Conservation (phyloP, 805 yeast genomes). For the Kodamaea sagamina region DNA sequence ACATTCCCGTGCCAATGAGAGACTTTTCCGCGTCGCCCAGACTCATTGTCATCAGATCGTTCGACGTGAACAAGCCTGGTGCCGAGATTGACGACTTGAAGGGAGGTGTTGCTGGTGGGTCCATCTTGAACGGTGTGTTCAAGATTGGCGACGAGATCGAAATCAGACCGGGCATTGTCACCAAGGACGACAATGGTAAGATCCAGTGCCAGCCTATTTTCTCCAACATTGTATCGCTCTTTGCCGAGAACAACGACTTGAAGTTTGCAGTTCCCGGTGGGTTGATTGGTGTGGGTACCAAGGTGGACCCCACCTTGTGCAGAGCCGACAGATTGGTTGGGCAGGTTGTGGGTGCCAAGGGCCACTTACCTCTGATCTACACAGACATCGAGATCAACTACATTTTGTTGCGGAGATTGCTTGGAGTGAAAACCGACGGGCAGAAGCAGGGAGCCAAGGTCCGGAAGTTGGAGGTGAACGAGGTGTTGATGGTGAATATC, state of each 20-base stretch:
- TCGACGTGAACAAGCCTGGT: constrained; percentile 98
- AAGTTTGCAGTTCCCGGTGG: constrained; percentile 99
- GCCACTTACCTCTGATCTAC: constrained; percentile 92
- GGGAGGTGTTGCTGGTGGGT: constrained; percentile 99
- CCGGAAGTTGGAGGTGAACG: constrained; percentile 89
- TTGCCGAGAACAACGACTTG: constrained; percentile 96
- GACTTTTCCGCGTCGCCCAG: constrained; percentile 94
- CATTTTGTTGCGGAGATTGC: constrained; percentile 91
- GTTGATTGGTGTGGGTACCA: constrained; percentile 98
- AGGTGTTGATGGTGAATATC: constrained; percentile 97
- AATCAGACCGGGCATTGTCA: constrained; percentile 98
- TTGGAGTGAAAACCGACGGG: constrained; percentile 98
- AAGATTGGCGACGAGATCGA: constrained; percentile 97
- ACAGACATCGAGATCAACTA: constrained; percentile 97
- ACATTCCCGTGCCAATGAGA: constrained; percentile 94
- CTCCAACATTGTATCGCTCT: constrained; percentile 89
- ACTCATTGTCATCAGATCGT: constrained; percentile 94
- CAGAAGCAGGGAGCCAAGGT: constrained; percentile 93
- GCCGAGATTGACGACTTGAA: constrained; percentile 93
- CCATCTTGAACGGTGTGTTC: constrained; percentile 95
- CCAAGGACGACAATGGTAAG: constrained; percentile 84
- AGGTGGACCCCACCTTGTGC: constrained; percentile 97
- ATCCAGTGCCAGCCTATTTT: constrained; percentile 95
- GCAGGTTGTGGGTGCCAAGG: constrained; percentile 97
- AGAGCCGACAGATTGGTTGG: constrained; percentile 99